phyloP scores from a whole-genome alignment of 2,329 filamentous ascomycete genomes.

The Stemphylium beticola region DNA sequence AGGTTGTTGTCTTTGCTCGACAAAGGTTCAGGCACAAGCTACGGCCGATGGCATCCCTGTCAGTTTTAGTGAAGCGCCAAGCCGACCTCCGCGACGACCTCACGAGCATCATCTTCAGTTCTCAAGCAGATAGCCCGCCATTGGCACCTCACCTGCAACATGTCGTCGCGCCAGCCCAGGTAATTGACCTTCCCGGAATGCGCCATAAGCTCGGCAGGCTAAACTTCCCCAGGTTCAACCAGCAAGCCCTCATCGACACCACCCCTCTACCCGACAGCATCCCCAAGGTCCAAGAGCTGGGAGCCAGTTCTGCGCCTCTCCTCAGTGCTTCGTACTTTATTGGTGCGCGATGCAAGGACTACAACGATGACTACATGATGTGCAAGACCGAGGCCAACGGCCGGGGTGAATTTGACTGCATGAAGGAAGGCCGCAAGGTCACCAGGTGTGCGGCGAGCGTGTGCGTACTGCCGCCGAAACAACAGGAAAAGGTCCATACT shows the following conservation, averaged over 20 bases:
- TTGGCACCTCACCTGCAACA: constrained; percentile 54
- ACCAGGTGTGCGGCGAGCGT: constrained; percentile 96
- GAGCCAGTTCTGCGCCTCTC: constrained; percentile 88
- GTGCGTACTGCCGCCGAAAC: constrained; percentile 57
- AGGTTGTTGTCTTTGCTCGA: constrained; percentile 23
- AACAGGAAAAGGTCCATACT: constrained; percentile 3
- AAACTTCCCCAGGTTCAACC: constrained; percentile 76
- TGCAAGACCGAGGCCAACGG: constrained; percentile 96
- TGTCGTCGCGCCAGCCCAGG: constrained; percentile 67
- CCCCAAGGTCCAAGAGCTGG: constrained; percentile 91
- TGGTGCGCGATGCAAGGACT: constrained; percentile 89
- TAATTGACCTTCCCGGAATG: constrained; percentile 44
- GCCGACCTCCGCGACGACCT: constrained; percentile 28
- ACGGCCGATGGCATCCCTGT: constrained; percentile 19
- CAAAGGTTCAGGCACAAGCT: constrained; percentile 22
- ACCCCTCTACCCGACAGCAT: constrained; percentile 92
- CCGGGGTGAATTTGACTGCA: constrained; percentile 88
- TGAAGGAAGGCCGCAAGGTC: constrained; percentile 95
- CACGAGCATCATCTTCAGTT: constrained; percentile 28
- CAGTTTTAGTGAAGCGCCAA: constrained; percentile 22
- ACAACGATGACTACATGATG: constrained; percentile 99
- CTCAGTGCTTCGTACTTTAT: constrained; percentile 96
- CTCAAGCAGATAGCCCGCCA: constrained; percentile 44
- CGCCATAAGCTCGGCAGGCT: constrained; percentile 20
- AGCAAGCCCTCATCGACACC: constrained; percentile 91